Conservation (phyloP, 2,329 filamentous ascomycete genomes). For the Phaeosphaeriaceae sp. region DNA sequence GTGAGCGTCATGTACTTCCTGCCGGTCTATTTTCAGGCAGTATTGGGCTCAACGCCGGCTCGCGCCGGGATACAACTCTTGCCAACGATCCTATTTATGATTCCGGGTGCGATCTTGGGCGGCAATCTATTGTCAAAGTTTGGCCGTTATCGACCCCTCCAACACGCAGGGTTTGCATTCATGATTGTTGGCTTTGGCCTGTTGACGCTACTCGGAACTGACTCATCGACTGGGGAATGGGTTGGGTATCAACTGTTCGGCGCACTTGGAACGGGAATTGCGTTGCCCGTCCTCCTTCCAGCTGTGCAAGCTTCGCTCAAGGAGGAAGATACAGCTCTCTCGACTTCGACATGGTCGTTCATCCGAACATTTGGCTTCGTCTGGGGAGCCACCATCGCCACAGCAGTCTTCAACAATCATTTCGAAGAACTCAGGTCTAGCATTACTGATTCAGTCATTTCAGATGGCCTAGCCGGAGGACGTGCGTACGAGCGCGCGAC, state of each 20-base stretch:
- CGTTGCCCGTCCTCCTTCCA: too few species aligned
- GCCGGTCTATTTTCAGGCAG: constrained; percentile 56
- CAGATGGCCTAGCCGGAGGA: neutral
- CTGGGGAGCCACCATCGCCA: too few species aligned
- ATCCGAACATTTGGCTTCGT: too few species aligned
- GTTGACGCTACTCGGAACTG: constrained; percentile 9
- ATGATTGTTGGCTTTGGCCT: constrained; percentile 5
- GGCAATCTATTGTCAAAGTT: constrained; percentile 19
- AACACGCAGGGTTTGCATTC: constrained; percentile 2
- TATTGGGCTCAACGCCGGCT: constrained; percentile 43
- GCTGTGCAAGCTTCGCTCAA: too few species aligned
- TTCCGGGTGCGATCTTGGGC: constrained; percentile 3
- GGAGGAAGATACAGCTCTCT: too few species aligned
- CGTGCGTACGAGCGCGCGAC: constrained; percentile 3
- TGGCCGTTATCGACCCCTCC: constrained; percentile 25
- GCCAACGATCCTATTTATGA: constrained; percentile 18
- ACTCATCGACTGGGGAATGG: constrained; percentile 9
- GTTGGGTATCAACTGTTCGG: too few species aligned
- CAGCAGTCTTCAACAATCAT: too few species aligned
- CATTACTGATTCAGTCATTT: neutral
- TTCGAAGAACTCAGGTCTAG: neutral
- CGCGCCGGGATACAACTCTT: constrained; percentile 47
- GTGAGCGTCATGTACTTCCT: constrained; percentile 52
- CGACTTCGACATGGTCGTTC: too few species aligned
- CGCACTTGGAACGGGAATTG: too few species aligned